Evolutionary conservation across 2,329 filamentous ascomycete genomes (phyloP), one percentile per base, ranked within the genome.

Genomic region (Microcera coccophila): DNA sequence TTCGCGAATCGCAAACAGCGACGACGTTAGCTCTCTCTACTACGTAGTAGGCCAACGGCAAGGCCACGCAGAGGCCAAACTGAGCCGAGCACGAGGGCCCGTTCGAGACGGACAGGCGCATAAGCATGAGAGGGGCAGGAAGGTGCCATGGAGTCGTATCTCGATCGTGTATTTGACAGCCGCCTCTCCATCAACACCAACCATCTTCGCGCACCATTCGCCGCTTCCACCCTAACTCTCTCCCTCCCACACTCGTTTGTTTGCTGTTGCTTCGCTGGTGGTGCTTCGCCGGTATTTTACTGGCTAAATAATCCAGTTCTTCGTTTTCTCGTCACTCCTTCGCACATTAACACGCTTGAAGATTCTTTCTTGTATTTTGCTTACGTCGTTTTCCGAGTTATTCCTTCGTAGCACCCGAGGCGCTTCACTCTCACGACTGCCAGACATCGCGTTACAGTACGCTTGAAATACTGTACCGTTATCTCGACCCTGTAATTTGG

Each of bases 311-410:
- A n/a, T 32, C 29, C 24, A 28, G 24, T 17, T 36, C 17, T 33
- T 49, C 56, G 39, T 31, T 36, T 58, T 53, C 46, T 51, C 38
- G 49, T 54, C 51, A 36, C 34, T 58, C 53, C 36, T 58, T 58
- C 51, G 38, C 31, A 26, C 22, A 26, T 12, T 7, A 26, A 26
- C 22, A 26, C 22, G 22, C n/a, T n/a, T n/a, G n/a, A n/a, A n/a
- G n/a, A n/a, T n/a, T 14, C 29, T 32, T 32, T 32, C 12, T n/a
- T 5, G 15, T n/a, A 14, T 32, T 32, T 32, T 32, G 24, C 24
- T 15, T 8, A 14, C 15, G 9, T 32, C 7, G 11, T 32, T 32
- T 14, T 32, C 15, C 5, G n/a, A 32, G 12, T n/a, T n/a, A 10
- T 32, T 9, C 15, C 15, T 8, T 17, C 8, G 29, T n/a, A 15